Percentiles rank a stretch among this genome's conserved stretches.
Conservation (phyloP, 768 basidiomycete species). For the Mrakia gelida region DNA sequence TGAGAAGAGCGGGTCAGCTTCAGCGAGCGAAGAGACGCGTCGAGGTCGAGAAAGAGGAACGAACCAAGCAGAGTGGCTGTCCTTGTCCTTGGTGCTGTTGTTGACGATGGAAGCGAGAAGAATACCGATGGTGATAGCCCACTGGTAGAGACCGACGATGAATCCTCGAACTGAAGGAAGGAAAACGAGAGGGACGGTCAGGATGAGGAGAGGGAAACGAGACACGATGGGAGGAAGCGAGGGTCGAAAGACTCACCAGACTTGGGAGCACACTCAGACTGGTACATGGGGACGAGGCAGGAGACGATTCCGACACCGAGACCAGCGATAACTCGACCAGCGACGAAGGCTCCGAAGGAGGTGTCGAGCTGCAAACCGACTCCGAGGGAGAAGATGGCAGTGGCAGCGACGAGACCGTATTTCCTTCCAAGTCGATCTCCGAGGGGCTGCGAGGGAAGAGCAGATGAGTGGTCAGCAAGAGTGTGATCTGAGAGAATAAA, state of each 20-base stretch:
- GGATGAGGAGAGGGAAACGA: constrained; percentile 42
- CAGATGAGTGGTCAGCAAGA: neutral
- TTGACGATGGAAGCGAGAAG: constrained; percentile 66
- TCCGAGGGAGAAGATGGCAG: constrained; percentile 22
- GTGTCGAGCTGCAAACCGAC: neutral
- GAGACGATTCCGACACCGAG: constrained; percentile 40
- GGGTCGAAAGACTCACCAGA: neutral
- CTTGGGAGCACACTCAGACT: too few species aligned
- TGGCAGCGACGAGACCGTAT: constrained; percentile 49
- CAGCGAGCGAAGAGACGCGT: too few species aligned
- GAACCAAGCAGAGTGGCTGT: too few species aligned
- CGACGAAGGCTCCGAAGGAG: constrained; percentile 45
- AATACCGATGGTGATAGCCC: constrained; percentile 69
- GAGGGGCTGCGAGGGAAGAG: constrained; percentile 41
- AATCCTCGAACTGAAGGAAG: too few species aligned
- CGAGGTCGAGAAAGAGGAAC: too few species aligned
- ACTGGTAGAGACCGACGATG: constrained; percentile 37
- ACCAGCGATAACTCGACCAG: constrained; percentile 41
- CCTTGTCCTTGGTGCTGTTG: constrained; percentile 59
- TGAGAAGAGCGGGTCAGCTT: too few species aligned
- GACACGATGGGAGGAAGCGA: constrained; percentile 50
- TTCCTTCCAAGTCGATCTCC: constrained; percentile 57
- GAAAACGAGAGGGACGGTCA: too few species aligned
- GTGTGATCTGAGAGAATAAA: constrained; percentile 25
- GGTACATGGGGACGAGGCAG: constrained; percentile 37